phyloP scores from a whole-genome alignment of 2,329 filamentous ascomycete species.

The Fusarium falciforme region DNA sequence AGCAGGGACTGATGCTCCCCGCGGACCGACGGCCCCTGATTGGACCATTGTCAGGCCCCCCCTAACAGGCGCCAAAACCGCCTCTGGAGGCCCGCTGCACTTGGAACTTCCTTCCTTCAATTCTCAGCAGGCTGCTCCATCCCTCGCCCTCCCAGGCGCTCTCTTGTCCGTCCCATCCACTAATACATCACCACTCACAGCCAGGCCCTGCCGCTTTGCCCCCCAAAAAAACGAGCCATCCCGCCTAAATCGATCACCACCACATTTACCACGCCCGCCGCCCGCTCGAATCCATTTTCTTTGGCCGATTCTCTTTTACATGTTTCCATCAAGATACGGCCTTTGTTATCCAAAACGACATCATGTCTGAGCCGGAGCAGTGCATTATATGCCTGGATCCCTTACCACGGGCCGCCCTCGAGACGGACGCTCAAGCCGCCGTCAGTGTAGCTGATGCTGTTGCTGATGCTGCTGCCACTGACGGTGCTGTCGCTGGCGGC shows the following conservation, averaged over 20 bases:
- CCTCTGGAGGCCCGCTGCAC: constrained; percentile 37
- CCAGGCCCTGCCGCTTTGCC: constrained; percentile 28
- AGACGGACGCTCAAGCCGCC: constrained; percentile 30
- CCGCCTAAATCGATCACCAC: constrained; percentile 33
- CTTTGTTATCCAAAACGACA: constrained; percentile 54
- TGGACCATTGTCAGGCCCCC: constrained; percentile 43
- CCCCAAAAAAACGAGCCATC: constrained; percentile 26
- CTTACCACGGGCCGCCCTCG: constrained; percentile 54
- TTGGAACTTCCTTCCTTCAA: constrained; percentile 45
- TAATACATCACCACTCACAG: constrained; percentile 47
- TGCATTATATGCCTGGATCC: constrained; percentile 77
- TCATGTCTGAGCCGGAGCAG: constrained; percentile 69
- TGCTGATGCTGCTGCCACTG: constrained; percentile 34
- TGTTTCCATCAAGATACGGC: constrained; percentile 56
- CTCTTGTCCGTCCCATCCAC: constrained; percentile 39
- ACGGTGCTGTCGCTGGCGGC: constrained; percentile 36
- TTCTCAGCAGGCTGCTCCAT: constrained; percentile 38
- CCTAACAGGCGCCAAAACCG: constrained; percentile 47
- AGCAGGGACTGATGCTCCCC: constrained; percentile 45
- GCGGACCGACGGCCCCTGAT: constrained; percentile 44
- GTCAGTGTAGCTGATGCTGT: constrained; percentile 36
- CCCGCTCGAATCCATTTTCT: constrained; percentile 36
- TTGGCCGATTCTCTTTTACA: constrained; percentile 53
- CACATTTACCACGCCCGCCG: constrained; percentile 38
- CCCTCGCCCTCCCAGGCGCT: constrained; percentile 20